phyloP scores from a whole-genome alignment of 2,329 filamentous ascomycete genomes.

The Coniella lustricola region DNA sequence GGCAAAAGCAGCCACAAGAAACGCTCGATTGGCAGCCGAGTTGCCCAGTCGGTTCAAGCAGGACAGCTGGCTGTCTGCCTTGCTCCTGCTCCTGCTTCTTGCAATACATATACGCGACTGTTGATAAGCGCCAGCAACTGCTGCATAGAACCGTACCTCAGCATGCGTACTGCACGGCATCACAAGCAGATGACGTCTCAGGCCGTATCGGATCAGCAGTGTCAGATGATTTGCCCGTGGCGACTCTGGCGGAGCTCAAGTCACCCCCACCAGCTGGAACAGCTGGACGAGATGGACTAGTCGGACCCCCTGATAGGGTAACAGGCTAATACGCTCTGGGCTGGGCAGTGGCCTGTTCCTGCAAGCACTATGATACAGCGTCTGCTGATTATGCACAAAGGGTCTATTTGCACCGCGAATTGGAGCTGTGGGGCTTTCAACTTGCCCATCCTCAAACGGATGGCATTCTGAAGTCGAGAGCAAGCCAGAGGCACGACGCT shows the following conservation, averaged over 20 bases:
- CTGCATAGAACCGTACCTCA: too few relatives aligned
- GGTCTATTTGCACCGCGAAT: constrained; percentile 1
- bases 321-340: too few relatives aligned
- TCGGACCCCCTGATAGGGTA: too few relatives aligned
- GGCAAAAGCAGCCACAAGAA: background rate
- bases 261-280: background rate
- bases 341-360: too few relatives aligned
- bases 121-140: too few relatives aligned
- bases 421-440: background rate
- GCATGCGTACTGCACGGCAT: too few relatives aligned
- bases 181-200: background rate
- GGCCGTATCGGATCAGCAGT: constrained; percentile 1
- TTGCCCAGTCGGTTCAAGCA: too few relatives aligned
- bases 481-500: too few relatives aligned
- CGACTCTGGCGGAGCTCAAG: background rate
- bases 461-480: constrained; percentile 2
- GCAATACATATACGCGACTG: too few relatives aligned
- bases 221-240: constrained; percentile 2
- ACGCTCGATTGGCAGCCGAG: background rate
- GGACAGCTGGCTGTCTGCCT: too few relatives aligned
- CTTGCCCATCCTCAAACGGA: background rate
- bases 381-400: constrained; percentile 7
- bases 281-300: too few relatives aligned
- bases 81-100: too few relatives aligned
- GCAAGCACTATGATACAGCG: background rate